A percentile compares a stretch with the other conserved stretches of the same genome.
Conservation (phyloP, 495 filamentous ascomycete genomes). For the Chaetomium cochliodes region DNA sequence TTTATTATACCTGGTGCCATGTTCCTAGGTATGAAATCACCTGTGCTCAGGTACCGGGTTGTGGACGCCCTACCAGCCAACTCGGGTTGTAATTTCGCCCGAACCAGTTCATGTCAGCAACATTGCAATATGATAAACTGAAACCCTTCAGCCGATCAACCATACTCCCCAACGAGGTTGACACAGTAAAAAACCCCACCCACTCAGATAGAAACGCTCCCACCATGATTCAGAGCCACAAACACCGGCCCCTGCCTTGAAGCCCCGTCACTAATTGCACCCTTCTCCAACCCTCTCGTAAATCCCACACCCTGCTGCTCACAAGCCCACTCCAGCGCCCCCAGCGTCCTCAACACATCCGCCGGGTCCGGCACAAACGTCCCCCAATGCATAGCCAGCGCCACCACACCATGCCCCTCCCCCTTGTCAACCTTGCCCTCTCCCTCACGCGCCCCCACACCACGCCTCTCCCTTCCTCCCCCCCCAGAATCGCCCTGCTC, state of each 20-base stretch:
- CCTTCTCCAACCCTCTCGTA: conserved; percentile 15
- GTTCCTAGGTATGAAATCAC: too few relatives aligned
- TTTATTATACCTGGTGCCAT: too few relatives aligned
- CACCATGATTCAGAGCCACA: conserved; percentile 29
- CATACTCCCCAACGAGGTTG: too few relatives aligned
- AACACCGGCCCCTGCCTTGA: conserved; percentile 8
- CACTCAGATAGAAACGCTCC: conserved; percentile 18
- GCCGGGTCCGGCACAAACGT: conserved; percentile 35
- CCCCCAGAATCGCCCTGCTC: background rate
- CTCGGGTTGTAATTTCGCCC: too few relatives aligned
- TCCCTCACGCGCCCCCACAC: background rate
- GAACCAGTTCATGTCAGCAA: too few relatives aligned
- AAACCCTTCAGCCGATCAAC: too few relatives aligned
- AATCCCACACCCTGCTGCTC: conserved; percentile 31
- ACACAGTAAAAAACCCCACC: background rate
- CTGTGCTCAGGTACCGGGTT: too few relatives aligned
- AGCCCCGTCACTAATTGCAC: background rate
- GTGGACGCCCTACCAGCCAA: too few relatives aligned
- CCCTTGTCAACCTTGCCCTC: background rate
- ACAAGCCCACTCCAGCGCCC: conserved; percentile 37
- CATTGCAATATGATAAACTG: too few relatives aligned
- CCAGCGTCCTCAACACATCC: conserved; percentile 34
- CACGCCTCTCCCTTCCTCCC: too few relatives aligned
- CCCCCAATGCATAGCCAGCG: conserved; percentile 39
- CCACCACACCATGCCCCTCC: conserved; percentile 18